These are phyloP conservation scores for Elsinoe ampelina DNA, from an alignment of 2,329 filamentous ascomycete genomes.

Conservation along the genomic window DNA sequence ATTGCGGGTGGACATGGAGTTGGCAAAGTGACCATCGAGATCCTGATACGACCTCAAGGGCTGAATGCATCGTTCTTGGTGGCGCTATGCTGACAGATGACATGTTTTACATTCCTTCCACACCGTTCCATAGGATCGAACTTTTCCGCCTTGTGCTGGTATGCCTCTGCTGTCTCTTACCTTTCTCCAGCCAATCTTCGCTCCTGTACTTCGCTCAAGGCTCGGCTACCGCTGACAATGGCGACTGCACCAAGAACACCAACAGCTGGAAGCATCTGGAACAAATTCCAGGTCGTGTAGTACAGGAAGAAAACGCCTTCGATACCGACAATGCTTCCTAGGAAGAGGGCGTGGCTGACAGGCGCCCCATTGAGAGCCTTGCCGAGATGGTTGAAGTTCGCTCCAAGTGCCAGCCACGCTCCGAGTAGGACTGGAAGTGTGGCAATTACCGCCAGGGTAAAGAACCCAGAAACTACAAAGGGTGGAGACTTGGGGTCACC, in stretches of 20 bases:
- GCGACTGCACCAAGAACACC: conserved; percentile 58
- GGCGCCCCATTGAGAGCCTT: conserved; percentile 70
- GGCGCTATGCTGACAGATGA: background rate
- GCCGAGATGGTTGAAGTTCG: conserved; percentile 67
- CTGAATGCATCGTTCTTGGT: background rate
- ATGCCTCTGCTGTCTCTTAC: conserved; percentile 25
- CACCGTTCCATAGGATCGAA: background rate
- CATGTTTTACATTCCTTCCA: conserved; percentile 10
- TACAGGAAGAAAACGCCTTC: conserved; percentile 92
- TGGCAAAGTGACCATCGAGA: background rate
- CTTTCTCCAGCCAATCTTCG: conserved; percentile 66
- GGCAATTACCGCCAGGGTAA: conserved; percentile 62
- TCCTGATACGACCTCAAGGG: too few species aligned
- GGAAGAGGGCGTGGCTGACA: conserved; percentile 72
- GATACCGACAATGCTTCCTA: conserved; percentile 76
- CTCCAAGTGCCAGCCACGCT: conserved; percentile 69
- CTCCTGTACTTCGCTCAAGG: conserved; percentile 85
- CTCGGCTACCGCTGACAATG: conserved; percentile 80
- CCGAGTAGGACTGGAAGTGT: conserved; percentile 65
- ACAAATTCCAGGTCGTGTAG: conserved; percentile 85
- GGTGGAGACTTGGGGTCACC: conserved; percentile 71
- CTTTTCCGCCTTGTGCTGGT: background rate
- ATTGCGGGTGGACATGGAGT: background rate
- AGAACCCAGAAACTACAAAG: conserved; percentile 67
- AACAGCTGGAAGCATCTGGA: conserved; percentile 73